Conservation (phyloP, 1,284 basidiomycete species). For the Xerocomus cyaneibrunnescens region DNA sequence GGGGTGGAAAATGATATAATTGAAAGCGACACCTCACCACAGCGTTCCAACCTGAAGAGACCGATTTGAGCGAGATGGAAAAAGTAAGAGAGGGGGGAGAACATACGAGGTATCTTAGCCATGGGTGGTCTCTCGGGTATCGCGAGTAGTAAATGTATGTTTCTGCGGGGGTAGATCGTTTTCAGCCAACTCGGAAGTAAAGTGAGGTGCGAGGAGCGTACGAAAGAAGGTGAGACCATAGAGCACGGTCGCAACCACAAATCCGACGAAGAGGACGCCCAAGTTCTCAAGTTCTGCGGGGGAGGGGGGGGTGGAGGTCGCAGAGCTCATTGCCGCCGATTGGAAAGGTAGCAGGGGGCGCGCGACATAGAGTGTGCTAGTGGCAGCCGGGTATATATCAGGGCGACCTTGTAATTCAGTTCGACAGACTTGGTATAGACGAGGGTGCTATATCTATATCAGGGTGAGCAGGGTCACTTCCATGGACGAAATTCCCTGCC, state of each 20-base stretch:
- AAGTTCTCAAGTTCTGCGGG: conserved; percentile 33
- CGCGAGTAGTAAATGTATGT: conserved; percentile 42
- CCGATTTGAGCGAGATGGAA: neutral
- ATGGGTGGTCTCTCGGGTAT: conserved; percentile 34
- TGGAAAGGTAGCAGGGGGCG: neutral
- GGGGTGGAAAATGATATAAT: neutral
- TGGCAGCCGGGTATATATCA: conserved; percentile 12
- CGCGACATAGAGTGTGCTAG: conserved; percentile 10
- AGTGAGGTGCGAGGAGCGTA: conserved; percentile 20
- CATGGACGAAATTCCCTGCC: neutral
- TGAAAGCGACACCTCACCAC: conserved; percentile 29
- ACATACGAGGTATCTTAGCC: conserved; percentile 35
- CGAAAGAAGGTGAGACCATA: conserved; percentile 47
- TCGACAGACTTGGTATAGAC: neutral
- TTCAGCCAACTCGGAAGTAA: neutral
- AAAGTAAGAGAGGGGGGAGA: neutral
- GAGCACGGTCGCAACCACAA: conserved; percentile 37
- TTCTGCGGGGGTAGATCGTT: conserved; percentile 25
- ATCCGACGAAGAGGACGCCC: conserved; percentile 39
- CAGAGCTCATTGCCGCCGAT: conserved; percentile 19
- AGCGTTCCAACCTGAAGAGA: conserved; percentile 33
- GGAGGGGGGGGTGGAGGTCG: conserved; percentile 12
- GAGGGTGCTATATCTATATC: conserved; percentile 10
- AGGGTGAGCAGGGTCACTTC: neutral
- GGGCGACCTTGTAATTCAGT: conserved; percentile 8